These are phyloP conservation scores for Aureoboletus auriporus DNA, from an alignment of 768 basidiomycete species.

Conservation along the genomic window DNA sequence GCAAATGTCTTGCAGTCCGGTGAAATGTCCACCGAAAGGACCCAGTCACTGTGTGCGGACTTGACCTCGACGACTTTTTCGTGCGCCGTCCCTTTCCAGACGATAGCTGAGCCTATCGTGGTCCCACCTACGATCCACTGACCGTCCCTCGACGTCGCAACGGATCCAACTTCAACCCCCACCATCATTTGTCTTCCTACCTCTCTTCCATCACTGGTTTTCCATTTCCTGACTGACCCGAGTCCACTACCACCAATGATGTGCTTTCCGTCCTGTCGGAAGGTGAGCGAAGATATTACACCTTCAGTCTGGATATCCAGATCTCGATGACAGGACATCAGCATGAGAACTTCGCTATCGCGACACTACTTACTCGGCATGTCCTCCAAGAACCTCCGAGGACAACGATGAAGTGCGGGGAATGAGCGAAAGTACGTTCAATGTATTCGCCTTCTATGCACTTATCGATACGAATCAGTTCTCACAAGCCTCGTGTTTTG, in stretches of 20 bases:
- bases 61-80: not conserved
- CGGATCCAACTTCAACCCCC: not conserved
- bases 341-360: not conserved
- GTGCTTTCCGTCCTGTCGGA: constrained; percentile 2
- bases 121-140: constrained; percentile 6
- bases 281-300: constrained; percentile 1
- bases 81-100: not conserved
- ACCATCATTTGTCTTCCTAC: not conserved
- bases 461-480: not conserved
- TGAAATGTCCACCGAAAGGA: constrained; percentile 4
- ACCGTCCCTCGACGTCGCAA: constrained; percentile 2
- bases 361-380: constrained; percentile 1
- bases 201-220: not conserved
- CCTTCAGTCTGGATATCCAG: constrained; percentile 3
- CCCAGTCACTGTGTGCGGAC: constrained; percentile 2
- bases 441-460: not conserved
- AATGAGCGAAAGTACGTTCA: not conserved
- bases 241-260: constrained; percentile 3
- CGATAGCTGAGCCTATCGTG: constrained; percentile 1
- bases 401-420: not conserved
- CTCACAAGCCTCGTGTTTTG: not conserved
- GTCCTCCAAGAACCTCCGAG: not conserved
- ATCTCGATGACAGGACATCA: not conserved
- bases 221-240: constrained; percentile 2
- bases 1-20: constrained; percentile 4